Evolutionary conservation across 2,329 filamentous ascomycete genomes (phyloP).

Genomic region (Fusarium setosum): DNA sequence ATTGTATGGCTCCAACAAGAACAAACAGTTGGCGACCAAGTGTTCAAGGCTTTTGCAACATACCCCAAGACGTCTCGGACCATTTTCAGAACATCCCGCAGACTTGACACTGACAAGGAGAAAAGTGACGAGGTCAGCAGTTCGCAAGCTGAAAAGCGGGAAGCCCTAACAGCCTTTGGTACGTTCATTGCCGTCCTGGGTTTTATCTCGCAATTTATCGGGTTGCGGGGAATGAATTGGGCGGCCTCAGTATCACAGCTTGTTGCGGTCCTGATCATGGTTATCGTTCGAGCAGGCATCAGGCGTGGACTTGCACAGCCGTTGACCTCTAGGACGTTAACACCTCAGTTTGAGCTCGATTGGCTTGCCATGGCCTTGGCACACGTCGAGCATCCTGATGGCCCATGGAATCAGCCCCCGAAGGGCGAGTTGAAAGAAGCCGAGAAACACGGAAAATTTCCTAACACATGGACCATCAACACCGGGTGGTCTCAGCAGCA

Average conservation of each 20-base stretch:
- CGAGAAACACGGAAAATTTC: background rate
- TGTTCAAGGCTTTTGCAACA: constrained; percentile 42
- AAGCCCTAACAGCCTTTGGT: background rate
- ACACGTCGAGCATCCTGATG: background rate
- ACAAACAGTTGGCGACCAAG: constrained; percentile 42
- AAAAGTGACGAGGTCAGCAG: background rate
- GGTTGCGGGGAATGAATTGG: constrained; percentile 42
- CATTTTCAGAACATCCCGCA: background rate
- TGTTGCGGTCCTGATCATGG: constrained; percentile 38
- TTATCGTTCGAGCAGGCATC: constrained; percentile 35
- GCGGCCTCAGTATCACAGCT: constrained; percentile 41
- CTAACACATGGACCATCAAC: background rate
- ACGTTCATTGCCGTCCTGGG: constrained; percentile 34
- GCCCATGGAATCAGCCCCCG: background rate
- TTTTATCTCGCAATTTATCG: constrained; percentile 45
- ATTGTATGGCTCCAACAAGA: constrained; percentile 43
- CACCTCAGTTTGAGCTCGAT: constrained; percentile 39
- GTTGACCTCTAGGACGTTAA: constrained; percentile 7
- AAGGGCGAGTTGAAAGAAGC: background rate
- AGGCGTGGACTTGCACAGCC: constrained; percentile 24
- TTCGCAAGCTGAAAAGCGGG: background rate
- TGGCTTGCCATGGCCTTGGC: constrained; percentile 36
- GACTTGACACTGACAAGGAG: too few species aligned
- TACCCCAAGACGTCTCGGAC: background rate
- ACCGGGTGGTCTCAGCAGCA: background rate